A percentile compares a stretch with the other conserved stretches of the same genome.
phyloP scores from a whole-genome alignment of 768 basidiomycete species.

The Gymnopilus dilepis region DNA sequence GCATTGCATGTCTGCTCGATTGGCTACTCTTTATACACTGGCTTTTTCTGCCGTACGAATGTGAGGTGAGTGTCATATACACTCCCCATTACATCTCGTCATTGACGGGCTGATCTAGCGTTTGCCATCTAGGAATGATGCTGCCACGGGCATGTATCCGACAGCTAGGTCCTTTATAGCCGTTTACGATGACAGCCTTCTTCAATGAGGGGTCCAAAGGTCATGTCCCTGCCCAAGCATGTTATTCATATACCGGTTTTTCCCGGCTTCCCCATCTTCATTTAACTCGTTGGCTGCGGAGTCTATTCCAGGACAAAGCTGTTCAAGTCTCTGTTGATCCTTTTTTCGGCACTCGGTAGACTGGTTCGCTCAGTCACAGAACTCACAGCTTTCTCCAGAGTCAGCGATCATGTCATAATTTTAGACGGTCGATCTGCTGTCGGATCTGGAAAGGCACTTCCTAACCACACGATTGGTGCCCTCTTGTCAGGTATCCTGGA shows the following conservation, averaged over 20 bases:
- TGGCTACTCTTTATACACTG: constrained; percentile 15
- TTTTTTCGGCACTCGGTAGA: constrained; percentile 17
- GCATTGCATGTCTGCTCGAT: constrained; percentile 9
- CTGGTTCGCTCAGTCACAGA: constrained; percentile 15
- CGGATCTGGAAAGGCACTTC: constrained; percentile 14
- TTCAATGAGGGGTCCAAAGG: constrained; percentile 9
- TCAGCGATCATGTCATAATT: constrained; percentile 29
- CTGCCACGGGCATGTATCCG: constrained; percentile 11
- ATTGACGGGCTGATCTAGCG: constrained; percentile 13
- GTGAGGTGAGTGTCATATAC: constrained; percentile 23
- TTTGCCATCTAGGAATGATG: constrained; percentile 26
- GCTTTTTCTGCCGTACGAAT: constrained; percentile 11
- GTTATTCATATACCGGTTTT: constrained; percentile 25
- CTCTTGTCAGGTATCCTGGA: background rate
- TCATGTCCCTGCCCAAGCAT: constrained; percentile 3
- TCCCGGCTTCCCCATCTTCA: constrained; percentile 24
- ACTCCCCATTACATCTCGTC: no score
- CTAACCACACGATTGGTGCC: constrained; percentile 21
- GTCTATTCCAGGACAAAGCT: constrained; percentile 18
- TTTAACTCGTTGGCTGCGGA: constrained; percentile 24
- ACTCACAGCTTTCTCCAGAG: constrained; percentile 27
- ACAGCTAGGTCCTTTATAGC: constrained; percentile 20
- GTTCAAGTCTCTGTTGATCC: constrained; percentile 11
- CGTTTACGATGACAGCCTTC: constrained; percentile 19
- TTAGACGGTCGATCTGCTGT: constrained; percentile 20